Conservation (phyloP, 257 asterid species). For the Fraxinus quadrangulata region DNA sequence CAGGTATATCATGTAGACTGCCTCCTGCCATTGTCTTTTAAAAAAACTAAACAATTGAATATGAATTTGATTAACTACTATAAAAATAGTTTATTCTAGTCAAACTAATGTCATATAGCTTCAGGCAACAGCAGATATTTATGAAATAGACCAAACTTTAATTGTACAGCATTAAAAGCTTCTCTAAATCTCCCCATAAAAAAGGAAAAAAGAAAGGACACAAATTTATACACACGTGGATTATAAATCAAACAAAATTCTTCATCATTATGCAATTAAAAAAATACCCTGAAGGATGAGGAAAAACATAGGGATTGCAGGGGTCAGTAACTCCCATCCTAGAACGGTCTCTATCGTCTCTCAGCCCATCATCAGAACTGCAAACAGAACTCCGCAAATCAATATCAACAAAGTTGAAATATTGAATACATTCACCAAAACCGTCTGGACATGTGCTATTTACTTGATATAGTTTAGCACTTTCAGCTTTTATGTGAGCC, state of each 20-base stretch:
- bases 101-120: neutral
- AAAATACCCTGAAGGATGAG: slow-evolving; percentile 42
- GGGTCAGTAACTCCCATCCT: slow-evolving; percentile 25
- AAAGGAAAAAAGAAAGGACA: neutral
- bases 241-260: neutral
- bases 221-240: neutral
- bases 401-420: slow-evolving; percentile 1
- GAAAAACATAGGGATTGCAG: slow-evolving; percentile 27
- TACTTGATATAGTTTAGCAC: neutral
- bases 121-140: neutral
- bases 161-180: neutral
- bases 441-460: neutral
- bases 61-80: neutral
- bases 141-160: neutral
- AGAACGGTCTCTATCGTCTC: slow-evolving; percentile 35
- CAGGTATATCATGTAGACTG: too few relatives aligned
- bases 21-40: too few relatives aligned
- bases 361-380: slow-evolving; percentile 34
- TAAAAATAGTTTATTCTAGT: neutral
- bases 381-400: slow-evolving; percentile 15
- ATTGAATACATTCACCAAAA: neutral
- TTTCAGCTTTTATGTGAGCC: neutral
- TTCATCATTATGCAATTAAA: neutral
- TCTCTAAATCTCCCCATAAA: neutral
- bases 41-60: too few relatives aligned